Evolutionary conservation across 2,329 filamentous ascomycete genomes (phyloP).

Genomic region (Botrytis sinoallii): DNA sequence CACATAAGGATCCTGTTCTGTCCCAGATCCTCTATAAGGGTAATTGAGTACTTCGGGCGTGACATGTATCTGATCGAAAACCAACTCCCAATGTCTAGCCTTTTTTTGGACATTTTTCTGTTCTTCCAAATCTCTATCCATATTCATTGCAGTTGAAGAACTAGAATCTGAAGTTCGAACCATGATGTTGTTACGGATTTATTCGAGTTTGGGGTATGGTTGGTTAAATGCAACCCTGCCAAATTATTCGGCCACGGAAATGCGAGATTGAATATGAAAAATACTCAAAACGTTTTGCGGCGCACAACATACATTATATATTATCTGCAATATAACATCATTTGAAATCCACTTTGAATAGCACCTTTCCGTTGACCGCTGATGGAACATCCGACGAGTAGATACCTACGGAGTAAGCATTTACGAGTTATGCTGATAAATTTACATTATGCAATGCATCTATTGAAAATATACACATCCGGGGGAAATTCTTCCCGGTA

Average conservation of each 20-base stretch:
- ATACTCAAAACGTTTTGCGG: neutral
- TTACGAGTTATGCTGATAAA: conserved; percentile 6
- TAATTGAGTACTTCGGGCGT: conserved; percentile 46
- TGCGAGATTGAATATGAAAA: neutral
- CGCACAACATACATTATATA: conserved; percentile 2
- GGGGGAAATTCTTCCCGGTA: neutral
- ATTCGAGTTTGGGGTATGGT: conserved; percentile 2
- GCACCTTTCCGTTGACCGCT: neutral
- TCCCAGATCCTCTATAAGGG: conserved; percentile 42
- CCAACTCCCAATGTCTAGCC: conserved; percentile 41
- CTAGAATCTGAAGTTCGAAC: conserved; percentile 20
- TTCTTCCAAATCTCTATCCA: conserved; percentile 26
- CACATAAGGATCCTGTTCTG: conserved; percentile 43
- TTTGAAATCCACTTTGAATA: neutral
- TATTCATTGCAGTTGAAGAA: conserved; percentile 20
- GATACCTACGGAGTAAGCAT: neutral
- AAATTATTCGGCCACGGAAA: neutral
- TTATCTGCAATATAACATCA: neutral
- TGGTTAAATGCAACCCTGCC: neutral
- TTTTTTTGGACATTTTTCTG: conserved; percentile 24
- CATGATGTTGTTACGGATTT: neutral
- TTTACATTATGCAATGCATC: neutral
- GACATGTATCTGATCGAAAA: conserved; percentile 46
- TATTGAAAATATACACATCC: neutral
- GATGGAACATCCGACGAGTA: neutral